Evolutionary conservation across 192 early-diverging fungal genomes (phyloP).

Genomic region (Mortierella alpina): DNA sequence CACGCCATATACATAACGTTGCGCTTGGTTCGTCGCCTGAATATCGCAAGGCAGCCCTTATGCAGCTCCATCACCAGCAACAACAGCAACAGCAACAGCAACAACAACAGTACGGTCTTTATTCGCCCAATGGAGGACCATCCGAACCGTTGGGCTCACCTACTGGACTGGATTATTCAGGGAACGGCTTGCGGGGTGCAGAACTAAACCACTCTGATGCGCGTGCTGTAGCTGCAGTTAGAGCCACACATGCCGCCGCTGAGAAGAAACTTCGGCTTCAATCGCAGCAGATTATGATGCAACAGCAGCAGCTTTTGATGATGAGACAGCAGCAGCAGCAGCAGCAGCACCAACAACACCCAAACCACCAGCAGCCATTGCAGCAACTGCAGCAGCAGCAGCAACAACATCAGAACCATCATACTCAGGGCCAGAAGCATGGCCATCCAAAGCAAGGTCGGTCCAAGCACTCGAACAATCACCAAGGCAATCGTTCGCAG

Average conservation of each 20-base stretch:
- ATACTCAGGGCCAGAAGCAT: conserved; percentile 7
- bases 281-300: conserved; percentile 33
- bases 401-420: conserved; percentile 15
- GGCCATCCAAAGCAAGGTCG: conserved; percentile 15
- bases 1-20: conserved; percentile 13
- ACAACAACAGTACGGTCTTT: not conserved
- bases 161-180: conserved; percentile 12
- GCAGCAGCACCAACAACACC: conserved; percentile 19
- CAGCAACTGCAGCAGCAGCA: conserved; percentile 30
- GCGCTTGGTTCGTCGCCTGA: conserved; percentile 15
- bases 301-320: conserved; percentile 32
- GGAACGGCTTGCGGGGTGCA: not conserved
- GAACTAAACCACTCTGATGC: conserved; percentile 9
- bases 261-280: conserved; percentile 36
- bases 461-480: not conserved
- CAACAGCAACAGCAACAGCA: conserved; percentile 30
- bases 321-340: conserved; percentile 32
- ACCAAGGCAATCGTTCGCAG: conserved; percentile 1
- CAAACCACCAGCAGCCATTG: conserved; percentile 6
- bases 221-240: conserved; percentile 3
- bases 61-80: conserved; percentile 10
- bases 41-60: conserved; percentile 14
- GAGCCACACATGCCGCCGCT: conserved; percentile 6
- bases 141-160: conserved; percentile 5
- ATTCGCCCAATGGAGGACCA: conserved; percentile 6